Evolutionary conservation across 176 grass and related monocot genomes (phyloP), one percentile per base, ranked within the genome.

Genomic region (Aegilops umbellulata): DNA sequence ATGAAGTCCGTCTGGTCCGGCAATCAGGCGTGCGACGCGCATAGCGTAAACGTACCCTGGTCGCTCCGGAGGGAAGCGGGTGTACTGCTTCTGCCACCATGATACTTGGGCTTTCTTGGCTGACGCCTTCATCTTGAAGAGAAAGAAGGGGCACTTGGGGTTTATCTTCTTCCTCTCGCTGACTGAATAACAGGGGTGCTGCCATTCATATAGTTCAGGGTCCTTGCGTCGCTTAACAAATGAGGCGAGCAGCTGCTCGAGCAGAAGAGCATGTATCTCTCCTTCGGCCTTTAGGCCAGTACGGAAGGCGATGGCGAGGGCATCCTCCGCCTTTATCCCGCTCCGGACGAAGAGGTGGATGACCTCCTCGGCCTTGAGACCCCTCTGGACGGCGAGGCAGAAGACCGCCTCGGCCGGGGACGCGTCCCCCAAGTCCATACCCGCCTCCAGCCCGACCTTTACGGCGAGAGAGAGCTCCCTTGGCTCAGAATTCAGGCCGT

Each of bases 31-130:
- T 2, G 77, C 77, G 2, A 80, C 23, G 1, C 58, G 34, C 3
- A 80, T 0, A 0, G 35, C 58, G 4, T 7, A 14, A 3, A 23
- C 27, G 77, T 64, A 80, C 9, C 77, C 58, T 17, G 14, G 34
- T 20, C 77, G 77, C 35, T 80, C 58, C 3, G 77, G 35, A 63
- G 13, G 36, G 23, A 64, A 80, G n/a, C 77, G 77, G 36, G 78
- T 10, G 15, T 29, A 44, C 5, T 80, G 62, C 60, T 80, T 65
- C 23, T 44, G 38, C 15, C 15, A 65, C 62, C 79, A 81, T 25
- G 25, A 66, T 1, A 66, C 24, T 6, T 66, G 61, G 2, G 9
- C 78, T 6, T 20, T 65, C 39, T 51, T 46, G 8, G 41, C 63
- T 0, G 79, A 81, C 4, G 61, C 79, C 39, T 67, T 47, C 26